Conservation (phyloP, 305 asterid species). For the Solanum aculeatissimum region DNA sequence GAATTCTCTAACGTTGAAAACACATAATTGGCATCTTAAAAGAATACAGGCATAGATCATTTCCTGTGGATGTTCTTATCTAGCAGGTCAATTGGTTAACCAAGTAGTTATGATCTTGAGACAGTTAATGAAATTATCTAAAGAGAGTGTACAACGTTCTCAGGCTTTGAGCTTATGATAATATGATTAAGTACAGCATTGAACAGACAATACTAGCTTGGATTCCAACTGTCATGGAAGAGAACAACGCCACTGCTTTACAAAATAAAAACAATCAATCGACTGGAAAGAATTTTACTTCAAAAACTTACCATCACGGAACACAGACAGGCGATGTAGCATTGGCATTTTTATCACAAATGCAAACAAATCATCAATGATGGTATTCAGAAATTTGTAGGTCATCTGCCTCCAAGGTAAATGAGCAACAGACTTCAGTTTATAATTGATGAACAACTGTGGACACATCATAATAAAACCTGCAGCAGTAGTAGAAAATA, state of each 20-base stretch:
- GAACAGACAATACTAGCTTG: not conserved
- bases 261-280: not conserved
- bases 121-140: not conserved
- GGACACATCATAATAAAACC: conserved; percentile 99
- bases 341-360: conserved; percentile 94
- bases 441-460: conserved; percentile 87
- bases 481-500: conserved; percentile 21
- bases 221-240: not conserved
- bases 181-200: not conserved
- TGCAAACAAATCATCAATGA: conserved; percentile 95
- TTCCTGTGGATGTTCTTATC: not conserved
- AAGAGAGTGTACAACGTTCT: not conserved
- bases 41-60: not conserved
- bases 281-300: not conserved
- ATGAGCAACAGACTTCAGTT: conserved; percentile 93
- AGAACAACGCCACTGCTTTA: not conserved
- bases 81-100: not conserved
- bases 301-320: conserved; percentile 89
- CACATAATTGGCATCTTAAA: not conserved
- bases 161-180: not conserved
- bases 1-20: not conserved
- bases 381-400: conserved; percentile 87
- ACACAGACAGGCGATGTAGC: conserved; percentile 92
- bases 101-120: not conserved
- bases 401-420: conserved; percentile 99